Percentiles rank a stretch among this genome's conserved stretches.
phyloP scores from a whole-genome alignment of 129 eudicot species.

The Helianthus tuberosus region DNA sequence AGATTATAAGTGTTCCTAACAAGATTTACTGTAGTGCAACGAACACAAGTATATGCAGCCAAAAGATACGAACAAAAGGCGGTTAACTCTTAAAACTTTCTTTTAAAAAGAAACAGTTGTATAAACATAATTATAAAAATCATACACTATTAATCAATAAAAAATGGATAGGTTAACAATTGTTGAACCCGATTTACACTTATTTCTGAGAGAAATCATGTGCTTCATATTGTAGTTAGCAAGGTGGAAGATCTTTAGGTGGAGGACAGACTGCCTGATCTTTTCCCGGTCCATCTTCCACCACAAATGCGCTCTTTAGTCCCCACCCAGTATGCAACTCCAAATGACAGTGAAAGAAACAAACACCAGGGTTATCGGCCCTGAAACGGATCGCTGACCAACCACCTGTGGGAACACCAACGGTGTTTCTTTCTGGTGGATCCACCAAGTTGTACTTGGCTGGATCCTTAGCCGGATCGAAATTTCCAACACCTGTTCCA shows the following conservation, averaged over 20 bases:
- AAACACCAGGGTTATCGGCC: slow-evolving; percentile 60
- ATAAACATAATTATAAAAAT: not conserved
- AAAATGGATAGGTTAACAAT: not conserved
- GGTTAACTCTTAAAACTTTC: not conserved
- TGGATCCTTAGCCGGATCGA: slow-evolving; percentile 45
- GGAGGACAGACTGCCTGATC: slow-evolving; percentile 64
- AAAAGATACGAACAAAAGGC: not conserved
- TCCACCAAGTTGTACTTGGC: slow-evolving; percentile 54
- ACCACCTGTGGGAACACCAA: slow-evolving; percentile 58
- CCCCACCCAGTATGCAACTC: slow-evolving; percentile 61
- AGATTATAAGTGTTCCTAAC: no score
- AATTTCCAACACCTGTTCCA: slow-evolving; percentile 49
- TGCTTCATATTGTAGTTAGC: slow-evolving; percentile 33
- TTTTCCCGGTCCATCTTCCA: no score
- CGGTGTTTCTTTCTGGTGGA: slow-evolving; percentile 54
- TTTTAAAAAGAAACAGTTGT: not conserved
- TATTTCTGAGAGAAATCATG: slow-evolving; percentile 8
- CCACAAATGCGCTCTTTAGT: slow-evolving; percentile 52
- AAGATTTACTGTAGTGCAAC: no score
- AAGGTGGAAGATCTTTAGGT: slow-evolving; percentile 77
- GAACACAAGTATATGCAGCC: not conserved
- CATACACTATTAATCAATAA: not conserved
- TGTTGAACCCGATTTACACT: slow-evolving; percentile 20
- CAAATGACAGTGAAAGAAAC: slow-evolving; percentile 56
- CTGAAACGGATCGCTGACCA: slow-evolving; percentile 49